phyloP scores from a whole-genome alignment of 148 eudicot genomes.

The Camellia lanceoleosa region DNA sequence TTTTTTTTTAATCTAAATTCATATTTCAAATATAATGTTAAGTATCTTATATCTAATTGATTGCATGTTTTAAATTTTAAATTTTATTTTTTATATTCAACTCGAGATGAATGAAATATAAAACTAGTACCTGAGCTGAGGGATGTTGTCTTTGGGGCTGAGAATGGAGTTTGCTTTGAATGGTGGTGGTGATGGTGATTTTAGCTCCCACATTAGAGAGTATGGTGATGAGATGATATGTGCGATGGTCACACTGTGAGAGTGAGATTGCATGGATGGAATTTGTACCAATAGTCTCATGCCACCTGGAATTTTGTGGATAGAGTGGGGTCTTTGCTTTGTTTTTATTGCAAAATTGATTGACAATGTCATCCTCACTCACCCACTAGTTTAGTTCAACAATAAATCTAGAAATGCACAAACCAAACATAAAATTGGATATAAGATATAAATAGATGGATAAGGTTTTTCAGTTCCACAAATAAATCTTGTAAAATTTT shows the following conservation, averaged over 20 bases:
- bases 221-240: not conserved
- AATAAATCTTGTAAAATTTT: no score
- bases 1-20: no score
- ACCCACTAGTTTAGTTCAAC: no score
- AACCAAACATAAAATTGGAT: no score
- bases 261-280: slow-evolving; percentile 35
- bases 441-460: no score
- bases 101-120: not conserved
- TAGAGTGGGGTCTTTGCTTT: slow-evolving; percentile 17
- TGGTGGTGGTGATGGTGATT: not conserved
- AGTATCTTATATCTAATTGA: no score
- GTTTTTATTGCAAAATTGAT: not conserved
- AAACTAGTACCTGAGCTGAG: slow-evolving; percentile 45
- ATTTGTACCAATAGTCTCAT: slow-evolving; percentile 21
- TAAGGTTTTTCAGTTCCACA: no score
- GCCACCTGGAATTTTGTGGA: slow-evolving; percentile 51
- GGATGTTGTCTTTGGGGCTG: slow-evolving; percentile 18
- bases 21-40: no score
- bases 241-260: slow-evolving; percentile 12
- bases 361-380: not conserved
- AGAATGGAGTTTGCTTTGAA: not conserved
- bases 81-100: not conserved
- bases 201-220: not conserved
- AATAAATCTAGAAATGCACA: no score
- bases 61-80: no score